These are phyloP conservation scores for Fusarium domesticum DNA, from an alignment of 2,329 filamentous ascomycete species.

Conservation along the genomic window DNA sequence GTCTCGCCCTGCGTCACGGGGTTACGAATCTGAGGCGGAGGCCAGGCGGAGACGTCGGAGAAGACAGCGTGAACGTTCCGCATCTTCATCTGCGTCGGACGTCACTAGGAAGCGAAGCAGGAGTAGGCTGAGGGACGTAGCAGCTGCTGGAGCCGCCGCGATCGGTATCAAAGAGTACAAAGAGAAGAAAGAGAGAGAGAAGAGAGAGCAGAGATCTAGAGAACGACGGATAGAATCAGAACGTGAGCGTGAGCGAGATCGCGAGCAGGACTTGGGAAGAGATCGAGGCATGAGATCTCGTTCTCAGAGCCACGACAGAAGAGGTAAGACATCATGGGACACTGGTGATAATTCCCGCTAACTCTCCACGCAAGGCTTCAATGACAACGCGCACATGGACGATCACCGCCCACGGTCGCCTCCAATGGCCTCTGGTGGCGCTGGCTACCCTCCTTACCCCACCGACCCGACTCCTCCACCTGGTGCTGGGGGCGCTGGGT, in stretches of 20 bases:
- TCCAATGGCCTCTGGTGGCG: conserved; percentile 50
- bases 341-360: conserved; percentile 12
- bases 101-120: conserved; percentile 48
- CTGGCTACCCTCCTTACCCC: conserved; percentile 46
- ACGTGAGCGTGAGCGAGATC: conserved; percentile 20
- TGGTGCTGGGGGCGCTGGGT: conserved; percentile 26
- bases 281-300: conserved; percentile 31
- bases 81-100: conserved; percentile 34
- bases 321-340: conserved; percentile 26
- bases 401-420: conserved; percentile 44
- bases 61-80: conserved; percentile 35
- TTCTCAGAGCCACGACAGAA: conserved; percentile 26
- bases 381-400: conserved; percentile 38
- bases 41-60: conserved; percentile 41
- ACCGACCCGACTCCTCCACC: conserved; percentile 26
- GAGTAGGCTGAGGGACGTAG: conserved; percentile 54
- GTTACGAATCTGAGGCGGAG: conserved; percentile 50
- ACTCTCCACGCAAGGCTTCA: conserved; percentile 16
- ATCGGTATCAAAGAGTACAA: conserved; percentile 61
- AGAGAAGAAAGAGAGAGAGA: conserved; percentile 39
- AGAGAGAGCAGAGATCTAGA: conserved; percentile 36
- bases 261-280: conserved; percentile 16
- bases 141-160: conserved; percentile 58
- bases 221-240: conserved; percentile 30
- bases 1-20: conserved; percentile 35